Evolutionary conservation across 768 basidiomycete genomes (phyloP).

Genomic region (Tubosaeta sp.): DNA sequence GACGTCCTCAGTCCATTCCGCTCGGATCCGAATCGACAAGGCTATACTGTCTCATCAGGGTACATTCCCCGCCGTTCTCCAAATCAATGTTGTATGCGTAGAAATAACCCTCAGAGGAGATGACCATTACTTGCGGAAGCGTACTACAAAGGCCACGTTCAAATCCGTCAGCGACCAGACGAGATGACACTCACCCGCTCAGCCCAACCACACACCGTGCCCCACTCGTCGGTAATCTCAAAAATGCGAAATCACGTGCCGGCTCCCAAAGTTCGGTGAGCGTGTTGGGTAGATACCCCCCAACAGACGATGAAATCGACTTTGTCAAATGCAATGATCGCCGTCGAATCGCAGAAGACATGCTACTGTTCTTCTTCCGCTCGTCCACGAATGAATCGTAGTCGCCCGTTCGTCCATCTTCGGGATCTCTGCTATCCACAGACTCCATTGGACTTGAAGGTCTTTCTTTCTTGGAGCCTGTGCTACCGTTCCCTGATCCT

Average conservation of each 20-base stretch:
- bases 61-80: conserved; percentile 94
- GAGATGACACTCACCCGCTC: conserved; percentile 61
- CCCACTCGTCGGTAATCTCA: conserved; percentile 75
- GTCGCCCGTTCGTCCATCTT: conserved; percentile 57
- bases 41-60: conserved; percentile 90
- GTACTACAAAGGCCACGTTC: conserved; percentile 45
- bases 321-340: conserved; percentile 75
- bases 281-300: conserved; percentile 82
- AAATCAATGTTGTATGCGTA: conserved; percentile 95
- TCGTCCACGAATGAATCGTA: conserved; percentile 83
- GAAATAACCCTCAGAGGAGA: conserved; percentile 93
- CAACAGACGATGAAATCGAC: conserved; percentile 70
- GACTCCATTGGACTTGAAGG: conserved; percentile 62
- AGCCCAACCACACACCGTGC: conserved; percentile 85
- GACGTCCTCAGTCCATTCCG: conserved; percentile 26
- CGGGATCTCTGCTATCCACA: conserved; percentile 58
- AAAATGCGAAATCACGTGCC: conserved; percentile 86
- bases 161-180: not conserved
- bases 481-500: conserved; percentile 8
- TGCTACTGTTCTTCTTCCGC: conserved; percentile 54
- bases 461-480: conserved; percentile 24
- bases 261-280: conserved; percentile 98
- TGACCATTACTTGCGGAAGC: conserved; percentile 95
- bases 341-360: conserved; percentile 62
- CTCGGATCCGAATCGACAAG: conserved; percentile 26